These are phyloP conservation scores for Aspergillus cavernicola DNA, from an alignment of 495 filamentous ascomycete species.

Conservation along the genomic window DNA sequence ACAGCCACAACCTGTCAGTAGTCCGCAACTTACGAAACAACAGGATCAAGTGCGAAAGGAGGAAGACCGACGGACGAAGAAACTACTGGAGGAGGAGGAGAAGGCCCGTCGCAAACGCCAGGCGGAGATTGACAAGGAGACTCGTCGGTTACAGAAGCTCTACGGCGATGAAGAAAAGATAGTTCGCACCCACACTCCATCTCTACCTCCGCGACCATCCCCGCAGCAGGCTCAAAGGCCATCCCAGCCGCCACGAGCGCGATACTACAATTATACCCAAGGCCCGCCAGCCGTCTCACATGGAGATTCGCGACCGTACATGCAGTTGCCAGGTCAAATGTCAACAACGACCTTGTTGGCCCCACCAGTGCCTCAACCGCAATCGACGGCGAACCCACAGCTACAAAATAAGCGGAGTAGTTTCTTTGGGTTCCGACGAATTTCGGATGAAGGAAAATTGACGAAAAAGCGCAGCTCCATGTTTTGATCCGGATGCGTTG, in stretches of 20 bases:
- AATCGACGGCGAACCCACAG: slow-evolving; percentile 13
- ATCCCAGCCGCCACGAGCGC: slow-evolving; percentile 2
- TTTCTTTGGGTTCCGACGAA: slow-evolving; percentile 45
- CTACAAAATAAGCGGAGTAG: slow-evolving; percentile 46
- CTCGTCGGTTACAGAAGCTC: slow-evolving; percentile 68
- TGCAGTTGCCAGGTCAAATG: slow-evolving; percentile 16
- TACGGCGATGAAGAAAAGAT: slow-evolving; percentile 59
- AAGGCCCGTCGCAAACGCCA: slow-evolving; percentile 61
- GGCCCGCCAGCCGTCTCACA: slow-evolving; percentile 16
- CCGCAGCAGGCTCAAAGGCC: slow-evolving; percentile 14
- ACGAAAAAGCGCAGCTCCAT: slow-evolving; percentile 52
- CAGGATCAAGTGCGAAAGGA: slow-evolving; percentile 54
- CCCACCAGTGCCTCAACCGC: slow-evolving; percentile 8
- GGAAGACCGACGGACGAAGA: slow-evolving; percentile 67
- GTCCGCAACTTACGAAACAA: slow-evolving; percentile 23
- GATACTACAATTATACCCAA: slow-evolving; percentile 8
- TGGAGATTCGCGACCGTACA: slow-evolving; percentile 24
- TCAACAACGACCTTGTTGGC: slow-evolving; percentile 18
- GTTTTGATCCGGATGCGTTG: slow-evolving; percentile 33
- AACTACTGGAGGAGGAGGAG: slow-evolving; percentile 76
- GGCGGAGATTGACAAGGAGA: slow-evolving; percentile 77
- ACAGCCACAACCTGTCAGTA: slow-evolving; percentile 18
- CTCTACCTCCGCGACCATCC: slow-evolving; percentile 25
- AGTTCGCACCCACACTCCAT: slow-evolving; percentile 29
- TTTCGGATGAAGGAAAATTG: slow-evolving; percentile 35